Base-by-base conservation (phyloP, 140 eudicot species). In the Cichorium intybus region DNA sequence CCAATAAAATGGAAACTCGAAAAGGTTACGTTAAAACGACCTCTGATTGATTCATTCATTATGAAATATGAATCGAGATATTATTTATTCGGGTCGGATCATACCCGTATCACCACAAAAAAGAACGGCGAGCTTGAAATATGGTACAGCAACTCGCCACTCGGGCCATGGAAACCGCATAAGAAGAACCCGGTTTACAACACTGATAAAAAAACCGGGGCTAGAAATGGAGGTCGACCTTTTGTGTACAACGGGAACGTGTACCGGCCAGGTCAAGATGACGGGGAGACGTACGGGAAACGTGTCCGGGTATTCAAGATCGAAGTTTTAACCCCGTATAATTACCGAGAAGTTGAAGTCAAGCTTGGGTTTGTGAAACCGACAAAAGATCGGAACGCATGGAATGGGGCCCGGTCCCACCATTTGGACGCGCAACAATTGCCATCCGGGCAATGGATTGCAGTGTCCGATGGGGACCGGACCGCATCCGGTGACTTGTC, bases 181-280 rank as follows among this genome's bases (percentile, higher is more conserved):
- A 92, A 81, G 73, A 85, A 85, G 29, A 92, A 92, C 71, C 92
- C 95, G 10, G 68, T 84, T 47, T 24, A 71, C 33, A 77, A 77
- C 37, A 71, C 70, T 0, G 60, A 58, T 64, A 77, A 77, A 35
- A 9, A 31, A 60, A 66, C 62, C n/a, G 96, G 96, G 17, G 92
- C 96, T 9, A 71, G 98, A 22, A 92, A 88, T 28, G 98, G 96
- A 22, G 96, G 98, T 26, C 76, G 98, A 56, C 98, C 98, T 3
- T 88, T 92, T 29, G 56, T 70, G 14, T 82, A 82, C 68, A 70
- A 88, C 0, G 93, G 87, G 0, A 28, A 79, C 35, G 75, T 92
- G 4, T 87, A 92, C 33, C 92, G 98, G 7, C 11, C 72, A 0
- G 95, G 98, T 29, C 98, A 92, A 77, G 98, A 92, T 74, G 82